Conservation (phyloP, 2,329 filamentous ascomycete genomes). For the Aspergillus intermedius region DNA sequence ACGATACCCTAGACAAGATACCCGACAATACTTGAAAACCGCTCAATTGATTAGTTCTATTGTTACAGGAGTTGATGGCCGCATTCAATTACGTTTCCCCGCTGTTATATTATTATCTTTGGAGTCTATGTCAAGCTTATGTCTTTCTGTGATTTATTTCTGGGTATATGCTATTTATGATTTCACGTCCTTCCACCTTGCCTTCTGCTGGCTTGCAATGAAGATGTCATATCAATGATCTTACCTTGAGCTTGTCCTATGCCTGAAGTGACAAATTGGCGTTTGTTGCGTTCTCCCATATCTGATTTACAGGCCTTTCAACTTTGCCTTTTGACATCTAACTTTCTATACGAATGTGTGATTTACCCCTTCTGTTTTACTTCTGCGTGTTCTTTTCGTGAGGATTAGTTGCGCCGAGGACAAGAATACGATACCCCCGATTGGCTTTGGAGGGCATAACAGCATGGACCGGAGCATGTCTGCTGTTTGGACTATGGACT, state of each 20-base stretch:
- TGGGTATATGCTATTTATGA: neutral
- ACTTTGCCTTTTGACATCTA: neutral
- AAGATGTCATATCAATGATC: neutral
- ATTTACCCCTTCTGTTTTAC: neutral
- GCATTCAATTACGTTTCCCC: neutral
- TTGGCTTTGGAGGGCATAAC: too few relatives aligned
- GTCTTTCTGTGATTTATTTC: neutral
- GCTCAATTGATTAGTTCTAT: too few relatives aligned
- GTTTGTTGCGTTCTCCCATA: neutral
- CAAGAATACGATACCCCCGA: too few relatives aligned
- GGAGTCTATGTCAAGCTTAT: neutral
- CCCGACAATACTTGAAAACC: neutral
- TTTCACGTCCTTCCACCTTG: neutral
- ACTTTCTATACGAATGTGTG: neutral
- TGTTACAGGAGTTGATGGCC: too few relatives aligned
- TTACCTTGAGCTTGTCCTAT: neutral
- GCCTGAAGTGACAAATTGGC: neutral
- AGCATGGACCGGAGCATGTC: too few relatives aligned
- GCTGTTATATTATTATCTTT: neutral
- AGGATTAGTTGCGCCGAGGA: too few relatives aligned
- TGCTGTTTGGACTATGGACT: too few relatives aligned
- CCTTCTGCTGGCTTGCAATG: neutral
- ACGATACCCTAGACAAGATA: conserved; percentile 1
- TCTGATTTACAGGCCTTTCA: neutral
- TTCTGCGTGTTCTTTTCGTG: neutral